These are phyloP conservation scores for Alternaria arborescens DNA, from an alignment of 2,329 filamentous ascomycete species.

Conservation along the genomic window DNA sequence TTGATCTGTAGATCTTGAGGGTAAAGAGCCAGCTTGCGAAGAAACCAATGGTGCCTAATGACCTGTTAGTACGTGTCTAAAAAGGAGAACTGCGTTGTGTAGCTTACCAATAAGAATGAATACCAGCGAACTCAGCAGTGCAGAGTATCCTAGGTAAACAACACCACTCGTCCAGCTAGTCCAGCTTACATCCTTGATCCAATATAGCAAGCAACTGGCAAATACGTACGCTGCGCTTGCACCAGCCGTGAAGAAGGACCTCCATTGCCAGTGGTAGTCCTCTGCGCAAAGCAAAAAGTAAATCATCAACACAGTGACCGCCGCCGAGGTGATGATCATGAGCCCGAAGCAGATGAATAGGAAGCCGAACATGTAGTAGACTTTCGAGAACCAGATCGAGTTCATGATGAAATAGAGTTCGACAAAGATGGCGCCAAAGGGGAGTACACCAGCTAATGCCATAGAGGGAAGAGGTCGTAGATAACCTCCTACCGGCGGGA, in stretches of 20 bases:
- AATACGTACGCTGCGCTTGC: constrained; percentile 94
- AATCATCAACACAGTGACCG: constrained; percentile 91
- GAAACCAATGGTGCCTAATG: constrained; percentile 88
- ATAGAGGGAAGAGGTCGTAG: constrained; percentile 88
- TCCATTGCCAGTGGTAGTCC: constrained; percentile 99
- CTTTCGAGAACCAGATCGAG: constrained; percentile 97
- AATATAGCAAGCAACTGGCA: constrained; percentile 88
- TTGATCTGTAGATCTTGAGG: constrained; percentile 92
- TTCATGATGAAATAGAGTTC: constrained; percentile 99
- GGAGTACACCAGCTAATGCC: constrained; percentile 88
- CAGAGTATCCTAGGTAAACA: constrained; percentile 92
- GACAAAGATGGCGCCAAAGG: constrained; percentile 96
- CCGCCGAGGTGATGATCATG: constrained; percentile 94
- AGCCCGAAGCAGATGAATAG: constrained; percentile 96
- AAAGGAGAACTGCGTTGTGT: background rate
- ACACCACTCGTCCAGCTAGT: constrained; percentile 85
- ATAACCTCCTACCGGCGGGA: constrained; percentile 84
- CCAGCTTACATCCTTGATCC: constrained; percentile 86
- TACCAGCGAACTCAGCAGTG: constrained; percentile 86
- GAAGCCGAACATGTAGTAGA: constrained; percentile 99
- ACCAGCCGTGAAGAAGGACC: constrained; percentile 89
- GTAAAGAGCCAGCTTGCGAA: constrained; percentile 95
- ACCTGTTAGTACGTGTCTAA: constrained; percentile 17
- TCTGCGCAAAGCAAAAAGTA: constrained; percentile 97
- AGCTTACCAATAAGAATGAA: constrained; percentile 90